Conservation (phyloP, 768 basidiomycete genomes). For the Gymnopilus dilepis region DNA sequence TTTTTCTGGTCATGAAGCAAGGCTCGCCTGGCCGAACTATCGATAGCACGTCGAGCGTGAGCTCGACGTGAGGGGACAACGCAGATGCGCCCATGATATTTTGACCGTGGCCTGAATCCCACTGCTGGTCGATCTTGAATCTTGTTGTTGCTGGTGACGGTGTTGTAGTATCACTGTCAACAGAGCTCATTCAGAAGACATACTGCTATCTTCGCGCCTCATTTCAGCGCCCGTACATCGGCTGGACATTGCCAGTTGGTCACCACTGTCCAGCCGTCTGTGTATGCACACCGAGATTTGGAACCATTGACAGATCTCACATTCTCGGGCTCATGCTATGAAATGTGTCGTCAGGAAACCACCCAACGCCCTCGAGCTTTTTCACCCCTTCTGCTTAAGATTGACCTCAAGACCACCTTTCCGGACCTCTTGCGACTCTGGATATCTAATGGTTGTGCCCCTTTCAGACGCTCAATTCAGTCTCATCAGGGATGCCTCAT, state of each 20-base stretch:
- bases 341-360: neutral
- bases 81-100: neutral
- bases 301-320: neutral
- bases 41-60: neutral
- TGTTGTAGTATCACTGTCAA: too few species aligned
- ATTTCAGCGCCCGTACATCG: neutral
- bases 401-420: too few species aligned
- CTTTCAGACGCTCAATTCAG: too few species aligned
- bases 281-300: too few species aligned
- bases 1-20: too few species aligned
- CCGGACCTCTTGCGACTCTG: too few species aligned
- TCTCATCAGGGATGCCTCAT: neutral
- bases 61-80: neutral
- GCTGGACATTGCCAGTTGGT: neutral
- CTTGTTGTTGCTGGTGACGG: neutral
- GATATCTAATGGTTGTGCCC: too few species aligned
- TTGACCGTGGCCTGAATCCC: too few species aligned
- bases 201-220: neutral
- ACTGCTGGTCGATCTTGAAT: too few species aligned
- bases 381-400: too few species aligned
- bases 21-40: neutral
- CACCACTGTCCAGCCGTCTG: neutral
- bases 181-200: too few species aligned
- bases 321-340: too few species aligned
- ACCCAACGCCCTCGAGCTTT: neutral